Evolutionary conservation across 768 basidiomycete genomes (phyloP), one percentile per base, ranked within the genome.

Genomic region (Amanita phalloides): DNA sequence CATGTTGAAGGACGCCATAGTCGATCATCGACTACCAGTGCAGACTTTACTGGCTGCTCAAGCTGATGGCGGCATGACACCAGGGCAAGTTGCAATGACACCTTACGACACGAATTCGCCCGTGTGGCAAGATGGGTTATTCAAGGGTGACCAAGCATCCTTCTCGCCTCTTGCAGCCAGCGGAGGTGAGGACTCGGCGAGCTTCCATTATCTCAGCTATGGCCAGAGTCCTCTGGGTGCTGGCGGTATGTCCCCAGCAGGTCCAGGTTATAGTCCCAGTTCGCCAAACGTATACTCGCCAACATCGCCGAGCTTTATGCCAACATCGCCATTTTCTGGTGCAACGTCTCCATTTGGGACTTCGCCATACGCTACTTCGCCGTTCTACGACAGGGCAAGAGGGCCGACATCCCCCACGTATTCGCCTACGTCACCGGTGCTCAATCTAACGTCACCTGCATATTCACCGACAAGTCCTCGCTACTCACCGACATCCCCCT

Each of bases 1-100:
- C 58, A 95, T 98, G 92, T 74, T 99, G 60, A 96, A 96, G 74
- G 95, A 98, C 54, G 94, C 96, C 37, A 92, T 97, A 50, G 88
- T 97, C 46, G 96, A 99, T 65, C 92, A 95, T 62, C 87, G 93
- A 23, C 73, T 96, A 14, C 91, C 91, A 0, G 85, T 89, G 3
- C 87, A 89, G 58, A 81, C 78, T 6, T 82, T 88, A 77, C 71
- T 92, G 45, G 78, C 83, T 6, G 81, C 84, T 3, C 86, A 84
- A 51, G 76, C 79, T 2, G 91, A 93, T 45, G 89, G 87, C 25
- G 90, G 86, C 20, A 93, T 93, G 81, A 92, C 90, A 0, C 90
- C 90, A 2, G 89, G 87, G 21, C 86, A 89, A 61, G 89, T 90
- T 6, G 90, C 86, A 7, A 91, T 92, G 88, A 99, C 96, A 1